Evolutionary conservation across 2,329 filamentous ascomycete genomes (phyloP), one percentile per base, ranked within the genome.

Genomic region (Fonsecaea pedrosoi): DNA sequence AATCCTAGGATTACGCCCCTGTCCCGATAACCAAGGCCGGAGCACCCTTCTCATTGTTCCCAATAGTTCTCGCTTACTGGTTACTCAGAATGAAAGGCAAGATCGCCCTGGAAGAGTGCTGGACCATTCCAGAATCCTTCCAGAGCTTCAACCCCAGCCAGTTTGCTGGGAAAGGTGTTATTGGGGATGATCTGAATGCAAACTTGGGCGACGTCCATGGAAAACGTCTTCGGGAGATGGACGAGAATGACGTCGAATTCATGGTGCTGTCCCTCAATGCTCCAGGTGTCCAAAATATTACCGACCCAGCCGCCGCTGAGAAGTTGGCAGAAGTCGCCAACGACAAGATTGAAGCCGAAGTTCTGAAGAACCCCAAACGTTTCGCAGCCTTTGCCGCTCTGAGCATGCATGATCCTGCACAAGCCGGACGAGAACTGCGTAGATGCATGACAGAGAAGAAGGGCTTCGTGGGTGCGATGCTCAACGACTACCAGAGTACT

Each of bases 381-480:
- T 77, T 83, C 38, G 81, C 80, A 38, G 80, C 79, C 12, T 82
- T 83, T 71, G 81, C 81, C 74, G 77, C 67, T 58, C 71, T 67
- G 9, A 50, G 30, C 55, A 80, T 79, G 78, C 78, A 80, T 69
- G 72, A 78, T 54, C 77, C 78, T n/a, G 62, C 75, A 68, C 72
- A 77, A 73, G 78, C 78, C 25, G 77, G 75, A 1, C 63, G 67
- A 9, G 78, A 80, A 62, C 74, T 80, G 54, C 74, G 75, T n/a
- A 76, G 78, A 64, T 85, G 83, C 58, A 83, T 89, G 7, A 21
- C 42, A 8, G 73, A 71, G 4, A 73, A 71, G 4, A 72, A 81
- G 58, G 86, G 86, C n/a, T 89, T 89, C 78, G 82, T 86, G 65
- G 87, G 87, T 2, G 86, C 82, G 4, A 77, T 90, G 5, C 81